Conservation (phyloP, 2,329 filamentous ascomycete genomes). For the Gnomoniopsis smithogilvyi region DNA sequence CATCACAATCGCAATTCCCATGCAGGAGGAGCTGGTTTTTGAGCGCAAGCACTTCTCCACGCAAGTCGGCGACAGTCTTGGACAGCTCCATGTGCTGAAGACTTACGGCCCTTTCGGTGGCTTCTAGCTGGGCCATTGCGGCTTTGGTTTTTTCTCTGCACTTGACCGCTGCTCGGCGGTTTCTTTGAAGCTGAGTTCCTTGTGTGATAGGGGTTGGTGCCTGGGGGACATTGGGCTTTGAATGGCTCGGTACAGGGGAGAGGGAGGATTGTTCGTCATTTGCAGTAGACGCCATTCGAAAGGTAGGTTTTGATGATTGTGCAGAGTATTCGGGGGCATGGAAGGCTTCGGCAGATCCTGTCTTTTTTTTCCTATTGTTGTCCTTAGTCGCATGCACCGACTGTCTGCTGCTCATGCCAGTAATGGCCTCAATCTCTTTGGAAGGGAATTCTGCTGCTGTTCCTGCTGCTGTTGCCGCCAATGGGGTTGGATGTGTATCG, state of each 20-base stretch:
- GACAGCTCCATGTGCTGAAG: conserved; percentile 20
- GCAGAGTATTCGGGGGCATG: background rate
- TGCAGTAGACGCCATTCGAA: background rate
- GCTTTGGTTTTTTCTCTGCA: conserved; percentile 29
- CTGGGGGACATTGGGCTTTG: background rate
- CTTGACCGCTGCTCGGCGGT: conserved; percentile 28
- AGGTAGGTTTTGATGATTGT: background rate
- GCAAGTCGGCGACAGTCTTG: conserved; percentile 20
- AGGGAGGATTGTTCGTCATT: background rate
- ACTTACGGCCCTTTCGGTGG: conserved; percentile 20
- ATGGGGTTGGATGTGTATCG: background rate
- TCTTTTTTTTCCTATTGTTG: background rate
- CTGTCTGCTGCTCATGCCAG: background rate
- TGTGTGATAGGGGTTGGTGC: background rate
- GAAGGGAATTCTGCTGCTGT: background rate
- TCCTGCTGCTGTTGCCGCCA: background rate
- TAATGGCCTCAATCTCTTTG: background rate
- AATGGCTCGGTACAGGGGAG: too few relatives aligned
- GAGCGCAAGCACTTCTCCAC: conserved; percentile 28
- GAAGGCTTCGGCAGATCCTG: background rate
- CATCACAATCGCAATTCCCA: conserved; percentile 23
- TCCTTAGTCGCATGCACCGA: background rate
- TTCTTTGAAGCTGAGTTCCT: conserved; percentile 21
- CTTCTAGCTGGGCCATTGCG: conserved; percentile 24
- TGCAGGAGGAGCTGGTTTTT: conserved; percentile 29